Base-by-base conservation (phyloP, 2,329 filamentous ascomycete species). In the Pseudogymnoascus sp. region DNA sequence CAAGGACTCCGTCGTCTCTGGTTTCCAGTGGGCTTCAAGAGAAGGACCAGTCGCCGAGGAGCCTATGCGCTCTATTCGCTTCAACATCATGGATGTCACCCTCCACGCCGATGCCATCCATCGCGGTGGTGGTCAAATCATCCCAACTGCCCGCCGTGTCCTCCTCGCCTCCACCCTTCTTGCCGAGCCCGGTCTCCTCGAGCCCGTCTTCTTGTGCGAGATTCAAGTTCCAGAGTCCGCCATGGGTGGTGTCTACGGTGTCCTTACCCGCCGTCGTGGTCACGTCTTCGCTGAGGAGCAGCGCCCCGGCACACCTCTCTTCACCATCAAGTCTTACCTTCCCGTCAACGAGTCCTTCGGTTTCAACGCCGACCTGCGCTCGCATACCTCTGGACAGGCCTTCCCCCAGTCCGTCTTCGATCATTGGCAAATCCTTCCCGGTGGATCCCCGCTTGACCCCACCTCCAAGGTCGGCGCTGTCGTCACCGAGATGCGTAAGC, bases 201-300 rank as follows among this genome's bases (percentile, higher is more conserved):
- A 99, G 85, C 94, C 94, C 74, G 89, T 99, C 79, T 99, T 95
- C 89, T 82, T 96, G 76, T 91, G 96, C 77, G 94, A 99, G 79
- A 99, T 99, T 78, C 92, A 96, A 82, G 94, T 99, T 65, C 92
- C 92, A 73, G 94, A 99, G 84, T 82, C 86, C 74, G 92, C 94
- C 75, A 97, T 99, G 94, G 94, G 94, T 84, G 94, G 94, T 85
- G 95, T 99, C 79, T 99, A 99, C 81, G 89, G 92, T 88, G 92
- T 96, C 74, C 89, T 99, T 72, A 96, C 92, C 79, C 89, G 92
- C 74, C 84, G 92, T 78, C 88, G 94, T 89, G 94, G 94, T 84
- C 92, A 97, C 86, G 94, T 99, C 79, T 96, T 97, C 85, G 82
- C 82, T 76, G 94, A 99, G 83, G 89, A 95, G 83, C 94, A 99